Evolutionary conservation across 257 asterid genomes (phyloP).

Genomic region (Solanum neorickii): DNA sequence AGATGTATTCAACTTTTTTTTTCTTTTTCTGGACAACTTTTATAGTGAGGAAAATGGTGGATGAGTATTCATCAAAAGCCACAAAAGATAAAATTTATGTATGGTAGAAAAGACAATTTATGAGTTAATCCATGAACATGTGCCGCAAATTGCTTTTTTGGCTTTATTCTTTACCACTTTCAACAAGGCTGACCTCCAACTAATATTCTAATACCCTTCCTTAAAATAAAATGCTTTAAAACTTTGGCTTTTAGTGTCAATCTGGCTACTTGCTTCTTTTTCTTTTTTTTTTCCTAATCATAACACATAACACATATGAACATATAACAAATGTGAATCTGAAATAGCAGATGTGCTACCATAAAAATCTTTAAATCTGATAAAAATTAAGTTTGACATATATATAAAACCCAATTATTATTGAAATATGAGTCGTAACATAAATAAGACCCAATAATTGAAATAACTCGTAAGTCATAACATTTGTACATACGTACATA

Average conservation of each 20-base stretch:
- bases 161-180: not conserved
- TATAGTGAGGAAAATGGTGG: not conserved
- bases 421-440: too few species aligned
- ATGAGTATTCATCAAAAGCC: not conserved
- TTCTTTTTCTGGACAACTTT: not conserved
- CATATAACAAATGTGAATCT: not conserved
- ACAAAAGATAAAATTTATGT: not conserved
- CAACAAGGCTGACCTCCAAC: conserved; percentile 1
- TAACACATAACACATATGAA: not conserved
- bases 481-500: too few species aligned
- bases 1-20: not conserved
- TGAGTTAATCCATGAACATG: not conserved
- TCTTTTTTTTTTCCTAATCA: not conserved
- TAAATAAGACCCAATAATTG: too few species aligned
- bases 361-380: too few species aligned
- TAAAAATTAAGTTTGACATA: not conserved
- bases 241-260: not conserved
- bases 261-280: not conserved
- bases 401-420: too few species aligned
- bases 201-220: not conserved
- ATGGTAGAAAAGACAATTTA: not conserved
- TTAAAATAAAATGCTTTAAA: not conserved
- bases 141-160: not conserved
- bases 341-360: not conserved
- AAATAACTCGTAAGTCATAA: too few species aligned